These are phyloP conservation scores for Penicillium coffeae DNA, from an alignment of 495 filamentous ascomycete species.

Conservation along the genomic window DNA sequence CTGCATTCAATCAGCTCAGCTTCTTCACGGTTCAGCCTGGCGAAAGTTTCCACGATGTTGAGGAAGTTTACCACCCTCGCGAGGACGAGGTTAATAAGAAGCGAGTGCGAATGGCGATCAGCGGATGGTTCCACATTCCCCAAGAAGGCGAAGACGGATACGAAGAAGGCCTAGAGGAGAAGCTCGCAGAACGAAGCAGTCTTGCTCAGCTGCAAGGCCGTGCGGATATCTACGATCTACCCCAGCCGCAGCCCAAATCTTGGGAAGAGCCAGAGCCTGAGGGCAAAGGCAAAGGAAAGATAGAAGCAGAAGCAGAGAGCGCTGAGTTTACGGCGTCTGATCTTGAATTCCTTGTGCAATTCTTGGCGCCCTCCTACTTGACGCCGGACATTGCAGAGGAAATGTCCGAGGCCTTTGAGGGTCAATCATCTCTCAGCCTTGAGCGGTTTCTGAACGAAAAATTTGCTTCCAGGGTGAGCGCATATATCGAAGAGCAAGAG, in stretches of 20 bases:
- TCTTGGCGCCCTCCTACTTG: constrained; percentile 85
- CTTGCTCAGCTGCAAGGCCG: constrained; percentile 89
- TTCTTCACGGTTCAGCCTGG: constrained; percentile 98
- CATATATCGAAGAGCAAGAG: constrained; percentile 66
- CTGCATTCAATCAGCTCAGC: constrained; percentile 93
- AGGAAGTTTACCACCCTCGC: constrained; percentile 82
- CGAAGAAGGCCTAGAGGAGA: constrained; percentile 81
- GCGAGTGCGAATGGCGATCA: constrained; percentile 92
- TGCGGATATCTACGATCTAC: constrained; percentile 79
- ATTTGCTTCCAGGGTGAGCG: constrained; percentile 64
- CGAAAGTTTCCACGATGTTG: constrained; percentile 96
- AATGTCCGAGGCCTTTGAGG: constrained; percentile 71
- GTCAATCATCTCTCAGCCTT: constrained; percentile 76
- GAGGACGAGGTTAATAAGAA: constrained; percentile 61
- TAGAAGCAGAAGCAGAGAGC: constrained; percentile 39
- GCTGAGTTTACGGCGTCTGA: constrained; percentile 67
- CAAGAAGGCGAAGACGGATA: constrained; percentile 95
- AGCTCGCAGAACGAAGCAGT: constrained; percentile 80
- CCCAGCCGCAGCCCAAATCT: constrained; percentile 56
- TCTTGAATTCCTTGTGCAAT: constrained; percentile 81
- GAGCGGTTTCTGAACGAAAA: constrained; percentile 71
- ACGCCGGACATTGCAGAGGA: constrained; percentile 88
- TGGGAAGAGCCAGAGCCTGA: constrained; percentile 32
- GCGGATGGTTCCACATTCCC: constrained; percentile 99
- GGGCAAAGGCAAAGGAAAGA: constrained; percentile 43